phyloP scores from a whole-genome alignment of 495 filamentous ascomycete species.

The Trichoderma gamsii region DNA sequence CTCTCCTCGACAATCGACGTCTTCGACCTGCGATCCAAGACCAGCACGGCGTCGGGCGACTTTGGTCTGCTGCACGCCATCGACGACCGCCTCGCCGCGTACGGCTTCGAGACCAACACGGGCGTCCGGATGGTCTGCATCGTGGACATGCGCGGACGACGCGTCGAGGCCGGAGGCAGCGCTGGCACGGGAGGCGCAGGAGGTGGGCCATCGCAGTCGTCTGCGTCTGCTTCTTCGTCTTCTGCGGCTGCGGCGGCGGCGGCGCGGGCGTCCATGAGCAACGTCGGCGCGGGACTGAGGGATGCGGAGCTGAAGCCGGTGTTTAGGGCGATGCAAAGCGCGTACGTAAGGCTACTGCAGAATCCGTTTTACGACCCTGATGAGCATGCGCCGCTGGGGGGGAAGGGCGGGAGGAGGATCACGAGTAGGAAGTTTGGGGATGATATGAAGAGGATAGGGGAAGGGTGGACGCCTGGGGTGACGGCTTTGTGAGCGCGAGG shows the following conservation, averaged over 20 bases:
- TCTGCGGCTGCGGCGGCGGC: slow-evolving; percentile 19
- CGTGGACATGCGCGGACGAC: slow-evolving; percentile 72
- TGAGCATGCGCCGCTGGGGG: slow-evolving; percentile 57
- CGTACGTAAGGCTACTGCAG: slow-evolving; percentile 81
- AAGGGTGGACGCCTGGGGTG: slow-evolving; percentile 56
- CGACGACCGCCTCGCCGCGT: slow-evolving; percentile 84
- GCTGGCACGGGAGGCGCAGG: slow-evolving; percentile 15
- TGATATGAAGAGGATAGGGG: slow-evolving; percentile 80
- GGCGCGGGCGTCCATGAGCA: slow-evolving; percentile 40
- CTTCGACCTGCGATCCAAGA: slow-evolving; percentile 69
- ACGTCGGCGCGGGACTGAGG: slow-evolving; percentile 37
- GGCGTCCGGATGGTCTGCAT: slow-evolving; percentile 83
- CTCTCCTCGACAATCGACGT: slow-evolving; percentile 88
- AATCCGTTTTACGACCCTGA: slow-evolving; percentile 95
- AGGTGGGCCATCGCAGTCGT: not conserved
- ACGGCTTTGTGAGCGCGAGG: slow-evolving; percentile 28
- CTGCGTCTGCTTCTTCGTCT: not conserved
- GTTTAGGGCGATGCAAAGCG: slow-evolving; percentile 83
- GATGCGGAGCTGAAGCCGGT: slow-evolving; percentile 81
- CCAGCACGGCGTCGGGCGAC: slow-evolving; percentile 67
- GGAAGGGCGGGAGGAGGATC: slow-evolving; percentile 58
- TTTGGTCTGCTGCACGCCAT: slow-evolving; percentile 86
- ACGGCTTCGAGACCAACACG: slow-evolving; percentile 97
- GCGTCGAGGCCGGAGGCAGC: slow-evolving; percentile 25
- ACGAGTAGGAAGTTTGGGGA: slow-evolving; percentile 72